Base-by-base conservation (phyloP, 192 early-diverging fungal genomes). In the Coemansia umbellata region DNA sequence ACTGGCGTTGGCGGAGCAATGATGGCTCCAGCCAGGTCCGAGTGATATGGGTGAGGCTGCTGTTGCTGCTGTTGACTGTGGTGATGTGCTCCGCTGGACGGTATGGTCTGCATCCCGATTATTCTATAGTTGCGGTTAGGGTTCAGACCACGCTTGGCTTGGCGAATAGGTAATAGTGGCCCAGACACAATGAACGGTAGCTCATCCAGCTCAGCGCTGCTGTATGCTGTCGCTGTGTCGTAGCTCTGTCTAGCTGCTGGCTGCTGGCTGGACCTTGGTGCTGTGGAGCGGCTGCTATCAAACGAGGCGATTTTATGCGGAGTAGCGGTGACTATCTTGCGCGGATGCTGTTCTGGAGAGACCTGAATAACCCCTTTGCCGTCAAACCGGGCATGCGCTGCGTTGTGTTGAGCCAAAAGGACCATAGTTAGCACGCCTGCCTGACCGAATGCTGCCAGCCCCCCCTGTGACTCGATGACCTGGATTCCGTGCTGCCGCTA, bases 111-210 rank as follows among this genome's bases (percentile, higher is more conserved):
- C 23, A 66, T 55, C 45, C 58, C 66, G 30, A 75, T 45, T 14
- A 75, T 41, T 30, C 66, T 58, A 37, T 65, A 75, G 61, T 69
- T 75, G 14, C 73, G 60, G 47, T 75, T 75, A 13, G 53, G 53
- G 36, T 69, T 63, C 5, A 26, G 14, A 31, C 66, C 73, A 10
- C 73, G 73, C 18, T 66, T 36, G 23, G 47, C 32, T 26, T 68
- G 66, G 44, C 73, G 61, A 24, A 75, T 75, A 27, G 73, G 73
- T 17, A 75, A 58, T 49, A 75, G 56, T 1, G 73, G 73, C 9
- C 73, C 62, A 15, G 71, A 63, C 22, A 67, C 65, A 13, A 74
- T 63, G 39, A 74, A 63, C 15, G 61, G 52, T 14, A 43, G 21
- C 45, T 69, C 73, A 52, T 69, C 73, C 22, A 59, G 37, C 39